Conservation (phyloP, 2,329 filamentous ascomycete species). For the Trichoderma sp. region DNA sequence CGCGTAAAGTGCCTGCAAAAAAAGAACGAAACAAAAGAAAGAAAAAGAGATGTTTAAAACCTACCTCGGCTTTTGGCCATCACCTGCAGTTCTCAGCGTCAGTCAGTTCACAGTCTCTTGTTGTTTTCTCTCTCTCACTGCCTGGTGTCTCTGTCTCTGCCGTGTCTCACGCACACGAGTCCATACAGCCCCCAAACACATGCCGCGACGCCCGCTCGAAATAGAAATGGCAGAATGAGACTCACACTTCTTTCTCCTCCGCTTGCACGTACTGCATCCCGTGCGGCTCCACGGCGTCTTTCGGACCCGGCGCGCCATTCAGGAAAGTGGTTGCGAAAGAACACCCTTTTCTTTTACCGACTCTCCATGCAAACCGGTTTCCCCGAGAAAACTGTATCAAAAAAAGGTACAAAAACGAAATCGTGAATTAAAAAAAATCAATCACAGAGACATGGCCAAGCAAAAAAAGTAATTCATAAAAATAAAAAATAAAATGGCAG, state of each 20-base stretch:
- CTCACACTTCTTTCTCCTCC: conserved; percentile 18
- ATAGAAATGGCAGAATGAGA: not conserved
- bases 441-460: not conserved
- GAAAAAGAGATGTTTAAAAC: not conserved
- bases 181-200: not conserved
- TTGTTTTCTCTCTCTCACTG: not conserved
- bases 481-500: not conserved
- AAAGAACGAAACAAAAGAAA: not conserved
- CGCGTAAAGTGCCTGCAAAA: not conserved
- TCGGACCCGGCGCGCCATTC: conserved; percentile 13
- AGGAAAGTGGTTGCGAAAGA: not conserved
- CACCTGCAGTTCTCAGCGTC: not conserved
- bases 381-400: not conserved
- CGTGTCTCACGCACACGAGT: not conserved
- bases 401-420: not conserved
- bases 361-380: not conserved
- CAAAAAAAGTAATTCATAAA: not conserved
- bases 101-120: not conserved
- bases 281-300: conserved; percentile 20
- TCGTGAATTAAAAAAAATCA: not conserved
- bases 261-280: conserved; percentile 17
- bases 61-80: conserved; percentile 17
- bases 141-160: not conserved
- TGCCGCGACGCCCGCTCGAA: not conserved
- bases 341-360: not conserved